phyloP scores from a whole-genome alignment of 139 green algal species.

The Chlorella sp. region DNA sequence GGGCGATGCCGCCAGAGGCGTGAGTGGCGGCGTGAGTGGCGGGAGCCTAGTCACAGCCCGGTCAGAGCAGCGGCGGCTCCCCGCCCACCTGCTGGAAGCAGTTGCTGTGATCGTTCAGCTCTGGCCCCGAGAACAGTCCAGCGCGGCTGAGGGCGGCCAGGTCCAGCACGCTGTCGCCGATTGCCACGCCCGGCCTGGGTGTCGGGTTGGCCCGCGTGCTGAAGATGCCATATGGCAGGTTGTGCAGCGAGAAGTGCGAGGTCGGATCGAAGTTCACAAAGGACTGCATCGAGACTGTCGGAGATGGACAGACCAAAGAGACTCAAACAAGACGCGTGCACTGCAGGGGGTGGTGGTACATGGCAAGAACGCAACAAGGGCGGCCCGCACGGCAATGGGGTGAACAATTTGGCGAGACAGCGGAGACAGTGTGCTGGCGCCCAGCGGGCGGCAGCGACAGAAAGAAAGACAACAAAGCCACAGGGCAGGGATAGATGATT shows the following conservation, averaged over 20 bases:
- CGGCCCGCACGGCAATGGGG: too few species aligned
- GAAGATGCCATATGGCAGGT: slow-evolving; percentile 90
- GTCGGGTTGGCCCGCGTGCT: slow-evolving; percentile 11
- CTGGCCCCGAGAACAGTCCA: slow-evolving; percentile 57
- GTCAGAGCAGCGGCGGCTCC: not conserved
- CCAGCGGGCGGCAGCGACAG: not conserved
- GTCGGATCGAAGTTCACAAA: slow-evolving; percentile 25
- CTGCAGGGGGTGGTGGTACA: not conserved
- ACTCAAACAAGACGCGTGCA: not conserved
- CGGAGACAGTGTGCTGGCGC: not conserved
- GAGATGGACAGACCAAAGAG: not conserved
- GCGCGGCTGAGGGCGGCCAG: slow-evolving; percentile 60
- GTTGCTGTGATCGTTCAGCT: slow-evolving; percentile 2
- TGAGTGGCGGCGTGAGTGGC: not conserved
- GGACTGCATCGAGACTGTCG: not conserved
- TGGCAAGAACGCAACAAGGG: not conserved
- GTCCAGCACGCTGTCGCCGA: slow-evolving; percentile 86
- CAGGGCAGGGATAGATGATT: not conserved
- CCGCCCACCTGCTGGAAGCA: slow-evolving; percentile 52
- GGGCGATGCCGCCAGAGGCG: not conserved
- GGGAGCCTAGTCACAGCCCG: not conserved
- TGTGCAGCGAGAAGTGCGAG: slow-evolving; percentile 78
- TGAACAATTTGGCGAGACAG: too few species aligned
- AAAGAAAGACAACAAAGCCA: not conserved
- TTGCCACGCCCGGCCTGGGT: slow-evolving; percentile 68